Percentiles rank a stretch among this genome's conserved stretches.
phyloP scores from a whole-genome alignment of 192 early-diverging fungal species.

The Pilobolus umbonatus region DNA sequence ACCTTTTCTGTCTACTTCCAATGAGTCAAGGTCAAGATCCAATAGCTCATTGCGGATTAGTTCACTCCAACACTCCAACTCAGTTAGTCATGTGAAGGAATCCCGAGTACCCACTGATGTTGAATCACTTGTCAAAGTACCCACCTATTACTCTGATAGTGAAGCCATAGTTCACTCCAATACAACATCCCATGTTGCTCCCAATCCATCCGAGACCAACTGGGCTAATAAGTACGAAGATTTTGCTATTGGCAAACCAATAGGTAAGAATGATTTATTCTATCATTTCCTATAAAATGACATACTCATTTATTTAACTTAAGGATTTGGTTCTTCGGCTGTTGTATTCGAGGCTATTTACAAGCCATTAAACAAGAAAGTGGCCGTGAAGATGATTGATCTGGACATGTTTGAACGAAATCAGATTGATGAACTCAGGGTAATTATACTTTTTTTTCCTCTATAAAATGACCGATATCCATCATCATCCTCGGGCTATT shows the following conservation, averaged over 20 bases:
- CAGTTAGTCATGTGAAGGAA: too few relatives aligned
- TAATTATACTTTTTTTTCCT: constrained; percentile 28
- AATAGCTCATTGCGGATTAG: too few relatives aligned
- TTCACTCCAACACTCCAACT: too few relatives aligned
- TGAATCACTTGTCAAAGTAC: too few relatives aligned
- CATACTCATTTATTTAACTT: not conserved
- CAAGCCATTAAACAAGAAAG: constrained; percentile 60
- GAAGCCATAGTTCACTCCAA: too few relatives aligned
- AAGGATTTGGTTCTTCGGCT: constrained; percentile 84
- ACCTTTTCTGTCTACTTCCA: too few relatives aligned
- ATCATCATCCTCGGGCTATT: not conserved
- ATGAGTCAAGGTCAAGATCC: too few relatives aligned
- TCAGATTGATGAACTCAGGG: constrained; percentile 86
- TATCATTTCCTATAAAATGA: not conserved
- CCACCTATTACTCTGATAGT: too few relatives aligned
- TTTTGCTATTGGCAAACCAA: constrained; percentile 30
- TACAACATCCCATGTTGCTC: not conserved
- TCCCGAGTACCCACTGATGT: too few relatives aligned
- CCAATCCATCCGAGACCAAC: constrained; percentile 14
- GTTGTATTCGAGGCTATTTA: constrained; percentile 76
- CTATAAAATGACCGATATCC: constrained; percentile 13
- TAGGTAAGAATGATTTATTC: constrained; percentile 16
- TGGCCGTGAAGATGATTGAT: constrained; percentile 85
- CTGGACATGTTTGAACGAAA: constrained; percentile 87
- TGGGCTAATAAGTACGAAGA: constrained; percentile 32